A percentile compares a stretch with the other conserved stretches of the same genome.
phyloP scores from a whole-genome alignment of 2,329 filamentous ascomycete genomes.

The Daldinia sp. region DNA sequence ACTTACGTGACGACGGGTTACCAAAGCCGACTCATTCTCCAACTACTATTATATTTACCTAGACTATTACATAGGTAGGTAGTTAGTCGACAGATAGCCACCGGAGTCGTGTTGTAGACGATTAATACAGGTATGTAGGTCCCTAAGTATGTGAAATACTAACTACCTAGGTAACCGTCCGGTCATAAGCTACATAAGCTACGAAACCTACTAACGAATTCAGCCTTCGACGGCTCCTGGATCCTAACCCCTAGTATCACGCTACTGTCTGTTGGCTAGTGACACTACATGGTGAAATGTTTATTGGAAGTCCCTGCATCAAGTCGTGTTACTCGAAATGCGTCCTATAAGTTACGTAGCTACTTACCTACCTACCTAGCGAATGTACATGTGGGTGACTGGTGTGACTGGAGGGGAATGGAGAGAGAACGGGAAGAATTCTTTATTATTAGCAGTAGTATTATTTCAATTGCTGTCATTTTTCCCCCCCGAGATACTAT shows the following conservation, averaged over 20 bases:
- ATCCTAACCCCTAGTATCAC: neutral
- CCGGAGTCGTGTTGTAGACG: neutral
- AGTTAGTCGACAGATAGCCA: neutral
- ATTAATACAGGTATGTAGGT: too few species aligned
- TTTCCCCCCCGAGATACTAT: neutral
- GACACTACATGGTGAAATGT: neutral
- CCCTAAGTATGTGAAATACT: neutral
- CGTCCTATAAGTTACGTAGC: neutral
- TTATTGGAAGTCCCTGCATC: neutral
- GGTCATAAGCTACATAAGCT: conserved; percentile 3
- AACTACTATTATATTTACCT: neutral
- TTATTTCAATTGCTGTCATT: too few species aligned
- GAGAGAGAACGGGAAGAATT: neutral
- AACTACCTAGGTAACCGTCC: neutral
- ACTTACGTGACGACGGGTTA: neutral
- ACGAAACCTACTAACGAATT: conserved; percentile 25
- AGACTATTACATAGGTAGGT: neutral
- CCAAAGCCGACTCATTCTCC: neutral
- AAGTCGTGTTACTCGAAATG: neutral
- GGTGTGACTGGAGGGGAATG: neutral
- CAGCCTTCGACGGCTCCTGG: conserved; percentile 4
- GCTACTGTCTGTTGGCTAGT: neutral
- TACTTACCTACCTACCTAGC: neutral
- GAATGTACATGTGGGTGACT: too few species aligned
- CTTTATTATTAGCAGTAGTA: too few species aligned